Conservation (phyloP, 129 eudicot genomes). For the Mikania micrantha region DNA sequence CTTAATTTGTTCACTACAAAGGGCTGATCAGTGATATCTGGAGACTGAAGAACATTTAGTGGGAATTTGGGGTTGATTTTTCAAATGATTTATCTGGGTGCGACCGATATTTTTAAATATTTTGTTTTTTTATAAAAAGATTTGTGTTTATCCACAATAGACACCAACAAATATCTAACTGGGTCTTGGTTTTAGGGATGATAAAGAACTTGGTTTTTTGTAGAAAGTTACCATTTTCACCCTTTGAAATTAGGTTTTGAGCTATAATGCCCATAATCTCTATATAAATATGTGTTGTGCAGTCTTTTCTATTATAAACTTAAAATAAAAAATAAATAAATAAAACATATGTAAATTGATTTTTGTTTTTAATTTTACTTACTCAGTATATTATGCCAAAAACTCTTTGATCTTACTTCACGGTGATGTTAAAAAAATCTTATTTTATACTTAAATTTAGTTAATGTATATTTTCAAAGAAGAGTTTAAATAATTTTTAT, state of each 20-base stretch:
- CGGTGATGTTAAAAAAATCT: too few species aligned
- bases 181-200: conserved; percentile 13
- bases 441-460: too few species aligned
- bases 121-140: background rate
- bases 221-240: background rate
- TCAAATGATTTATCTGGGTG: background rate
- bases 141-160: conserved; percentile 29
- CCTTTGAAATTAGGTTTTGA: conserved; percentile 1
- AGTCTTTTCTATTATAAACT: too few species aligned
- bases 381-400: too few species aligned
- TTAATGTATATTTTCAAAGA: too few species aligned
- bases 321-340: too few species aligned
- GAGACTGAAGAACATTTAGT: too few species aligned
- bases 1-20: background rate
- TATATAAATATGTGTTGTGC: background rate
- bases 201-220: conserved; percentile 7
- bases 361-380: too few species aligned
- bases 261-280: background rate
- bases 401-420: too few species aligned
- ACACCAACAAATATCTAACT: conserved; percentile 23
- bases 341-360: too few species aligned
- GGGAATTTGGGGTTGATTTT: background rate
- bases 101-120: background rate
- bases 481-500: too few species aligned
- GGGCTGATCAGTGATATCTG: too few species aligned